Evolutionary conservation across 805 yeast species (phyloP), one percentile per base, ranked within the genome.

Genomic region (Starmerella ratchasimensis): DNA sequence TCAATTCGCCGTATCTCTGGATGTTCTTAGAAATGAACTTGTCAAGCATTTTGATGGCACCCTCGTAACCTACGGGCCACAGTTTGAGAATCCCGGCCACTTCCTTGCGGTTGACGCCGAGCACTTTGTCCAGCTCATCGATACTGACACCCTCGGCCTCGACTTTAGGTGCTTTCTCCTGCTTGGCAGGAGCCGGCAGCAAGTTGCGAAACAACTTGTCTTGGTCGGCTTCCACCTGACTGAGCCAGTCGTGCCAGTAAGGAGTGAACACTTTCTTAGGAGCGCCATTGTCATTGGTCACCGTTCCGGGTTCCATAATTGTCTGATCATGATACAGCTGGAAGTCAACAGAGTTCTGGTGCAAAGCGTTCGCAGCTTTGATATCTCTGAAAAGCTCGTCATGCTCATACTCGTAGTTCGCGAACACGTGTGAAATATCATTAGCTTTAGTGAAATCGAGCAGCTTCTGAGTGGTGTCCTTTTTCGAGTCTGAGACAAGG

Each of bases 181-280:
- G 37, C 22, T 36, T 24, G 13, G 18, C 19, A 2, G 43, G 43
- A 5, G 5, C 9, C 1, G 38, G 41, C 2, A 23, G 23, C 16
- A 33, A 24, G n/a, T 11, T 23, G 1, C 40, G 18, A n/a, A 37
- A 33, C 11, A 19, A 32, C 11, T 26, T 15, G 3, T 39, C 24
- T 8, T 46, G 43, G 22, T 33, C 24, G 15, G 45, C 48, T 32
- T 56, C 54, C 11, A 63, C 40, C 28, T 53, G 45, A 15, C 54
- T 50, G 7, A 54, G 40, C 70, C 70, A 66, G 3, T 57, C 53
- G 21, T 51, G 51, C 49, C 56, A 63, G 63, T 62, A 67, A 3
- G 68, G 67, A 16, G 65, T 61, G 47, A 64, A 67, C n/a, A 65
- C 67, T 13, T 61, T 59, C 28, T 55, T 61, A 31, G 59, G 65